These are phyloP conservation scores for Xylariaceae sp. DNA, from an alignment of 2,329 filamentous ascomycete genomes.

Conservation along the genomic window DNA sequence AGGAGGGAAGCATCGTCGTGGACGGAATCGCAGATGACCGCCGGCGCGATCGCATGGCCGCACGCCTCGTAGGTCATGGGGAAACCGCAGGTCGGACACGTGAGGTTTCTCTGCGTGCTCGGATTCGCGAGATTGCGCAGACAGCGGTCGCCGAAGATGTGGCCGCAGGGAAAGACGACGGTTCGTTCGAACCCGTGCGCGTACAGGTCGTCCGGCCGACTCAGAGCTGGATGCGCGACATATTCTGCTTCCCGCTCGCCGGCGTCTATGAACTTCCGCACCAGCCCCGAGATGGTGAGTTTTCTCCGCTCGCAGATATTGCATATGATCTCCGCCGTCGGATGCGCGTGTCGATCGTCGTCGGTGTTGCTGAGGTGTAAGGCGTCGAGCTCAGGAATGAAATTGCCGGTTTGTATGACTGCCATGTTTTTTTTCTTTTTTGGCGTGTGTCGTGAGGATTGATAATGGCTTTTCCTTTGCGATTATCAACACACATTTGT, in stretches of 20 bases:
- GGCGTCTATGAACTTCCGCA: slow-evolving; percentile 7
- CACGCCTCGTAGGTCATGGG: slow-evolving; percentile 22
- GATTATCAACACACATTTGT: too few species aligned
- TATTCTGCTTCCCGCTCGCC: neutral
- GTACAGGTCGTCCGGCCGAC: slow-evolving; percentile 9
- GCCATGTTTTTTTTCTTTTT: neutral
- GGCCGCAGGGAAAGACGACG: slow-evolving; percentile 24
- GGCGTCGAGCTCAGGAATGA: slow-evolving; percentile 22
- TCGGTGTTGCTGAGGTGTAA: slow-evolving; percentile 17
- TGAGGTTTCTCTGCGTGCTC: slow-evolving; percentile 7
- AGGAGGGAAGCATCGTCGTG: slow-evolving; percentile 10
- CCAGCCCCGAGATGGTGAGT: slow-evolving; percentile 21
- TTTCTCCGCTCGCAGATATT: slow-evolving; percentile 18
- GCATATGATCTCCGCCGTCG: slow-evolving; percentile 18
- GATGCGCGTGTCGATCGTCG: neutral
- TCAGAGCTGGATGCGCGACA: neutral
- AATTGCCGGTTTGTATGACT: slow-evolving; percentile 17
- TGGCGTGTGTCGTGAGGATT: too few species aligned
- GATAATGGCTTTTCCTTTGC: too few species aligned
- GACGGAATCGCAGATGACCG: slow-evolving; percentile 15
- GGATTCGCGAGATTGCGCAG: slow-evolving; percentile 7
- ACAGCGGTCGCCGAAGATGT: slow-evolving; percentile 27
- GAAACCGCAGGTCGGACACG: slow-evolving; percentile 24
- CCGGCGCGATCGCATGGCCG: slow-evolving; percentile 21
- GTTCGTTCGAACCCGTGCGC: slow-evolving; percentile 22